These are phyloP conservation scores for Hymenoscyphus infarciens DNA, from an alignment of 2,329 filamentous ascomycete species.

Conservation along the genomic window DNA sequence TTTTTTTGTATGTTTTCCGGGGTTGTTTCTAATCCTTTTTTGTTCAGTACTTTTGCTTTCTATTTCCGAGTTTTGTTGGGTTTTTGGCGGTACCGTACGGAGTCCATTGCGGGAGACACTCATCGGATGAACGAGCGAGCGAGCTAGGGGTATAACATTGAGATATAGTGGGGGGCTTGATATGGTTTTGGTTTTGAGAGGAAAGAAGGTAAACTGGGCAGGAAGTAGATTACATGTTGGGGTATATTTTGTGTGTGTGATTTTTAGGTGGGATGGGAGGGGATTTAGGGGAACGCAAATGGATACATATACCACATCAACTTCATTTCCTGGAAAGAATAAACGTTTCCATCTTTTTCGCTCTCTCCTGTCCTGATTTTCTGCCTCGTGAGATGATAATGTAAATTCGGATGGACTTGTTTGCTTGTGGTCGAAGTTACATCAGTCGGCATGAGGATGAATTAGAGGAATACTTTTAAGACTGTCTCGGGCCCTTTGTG, in stretches of 20 bases:
- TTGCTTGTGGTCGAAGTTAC: too few relatives aligned
- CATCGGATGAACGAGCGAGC: too few relatives aligned
- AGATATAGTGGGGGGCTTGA: too few relatives aligned
- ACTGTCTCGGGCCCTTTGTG: too few relatives aligned
- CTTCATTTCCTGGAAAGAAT: background rate
- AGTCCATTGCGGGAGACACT: background rate
- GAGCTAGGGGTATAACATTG: too few relatives aligned
- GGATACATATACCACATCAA: background rate
- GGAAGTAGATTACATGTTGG: background rate
- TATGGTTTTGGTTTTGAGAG: background rate
- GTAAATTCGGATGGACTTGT: too few relatives aligned
- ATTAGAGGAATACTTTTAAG: too few relatives aligned
- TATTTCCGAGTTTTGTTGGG: background rate
- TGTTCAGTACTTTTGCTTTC: background rate
- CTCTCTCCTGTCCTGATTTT: background rate
- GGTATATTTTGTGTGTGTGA: background rate
- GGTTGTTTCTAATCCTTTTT: background rate
- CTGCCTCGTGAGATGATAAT: background rate
- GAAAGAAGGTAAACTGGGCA: background rate
- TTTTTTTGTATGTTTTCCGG: background rate
- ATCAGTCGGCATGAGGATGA: too few relatives aligned
- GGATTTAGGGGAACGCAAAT: background rate
- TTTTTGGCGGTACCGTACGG: background rate
- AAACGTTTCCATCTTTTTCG: background rate
- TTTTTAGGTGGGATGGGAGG: constrained; percentile 11